Evolutionary conservation across 1,284 basidiomycete genomes (phyloP), one percentile per base, ranked within the genome.

Genomic region (Erythrobasidium hasegawianum): DNA sequence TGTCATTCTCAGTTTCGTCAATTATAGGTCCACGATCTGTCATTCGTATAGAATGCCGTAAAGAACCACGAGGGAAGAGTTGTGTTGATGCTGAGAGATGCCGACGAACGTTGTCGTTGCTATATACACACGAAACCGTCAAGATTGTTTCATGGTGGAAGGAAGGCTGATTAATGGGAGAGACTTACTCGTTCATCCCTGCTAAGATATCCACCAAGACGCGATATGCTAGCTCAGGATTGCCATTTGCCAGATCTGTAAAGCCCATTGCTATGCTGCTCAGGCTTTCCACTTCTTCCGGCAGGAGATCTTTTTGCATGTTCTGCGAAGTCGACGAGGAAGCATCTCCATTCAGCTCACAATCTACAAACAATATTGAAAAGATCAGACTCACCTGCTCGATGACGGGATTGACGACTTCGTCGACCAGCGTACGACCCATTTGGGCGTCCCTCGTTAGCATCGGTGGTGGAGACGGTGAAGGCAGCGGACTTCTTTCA

Each of bases 251-350:
- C 27, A 97, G 81, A 73, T 93, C 90, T 57, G 84, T 80, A 76
- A 97, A 96, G 0, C 94, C 94, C 68, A 90, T 83, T 49, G 88
- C 85, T 53, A 97, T 83, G 85, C 93, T 89, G 76, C 87, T 89
- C 56, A 97, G 78, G 14, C 90, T 87, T 76, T 96, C 92, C 8
- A 92, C 87, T 72, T 94, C 89, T 57, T 84, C 81, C 38, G 91
- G 90, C 70, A 89, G 88, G 83, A 90, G 87, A 72, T 92, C 89
- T 71, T 90, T 87, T 24, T 40, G 49, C 39, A 41, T 66, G 49
- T 33, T 39, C 49, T 39, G 10, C 55, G n/a, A n/a, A n/a, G n/a
- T n/a, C n/a, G n/a, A n/a, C n/a, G n/a, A n/a, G n/a, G n/a, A n/a
- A n/a, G n/a, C n/a, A n/a, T n/a, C n/a, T n/a, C n/a, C n/a, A n/a